Conservation (phyloP, 768 basidiomycete species). For the Macrolepiota fuliginosa region DNA sequence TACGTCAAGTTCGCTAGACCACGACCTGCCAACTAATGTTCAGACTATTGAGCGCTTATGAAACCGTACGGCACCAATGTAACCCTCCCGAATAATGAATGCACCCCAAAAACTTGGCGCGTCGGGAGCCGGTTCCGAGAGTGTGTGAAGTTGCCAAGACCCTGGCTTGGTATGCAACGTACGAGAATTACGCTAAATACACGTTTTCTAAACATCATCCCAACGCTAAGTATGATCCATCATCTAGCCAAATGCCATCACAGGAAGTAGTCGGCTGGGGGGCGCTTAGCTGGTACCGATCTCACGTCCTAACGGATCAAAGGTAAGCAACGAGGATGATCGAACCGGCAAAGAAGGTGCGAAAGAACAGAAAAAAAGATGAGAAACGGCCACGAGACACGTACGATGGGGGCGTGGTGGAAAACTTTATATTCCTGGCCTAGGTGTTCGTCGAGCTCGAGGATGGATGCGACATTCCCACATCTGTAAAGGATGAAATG, state of each 20-base stretch:
- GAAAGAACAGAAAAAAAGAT: conserved; percentile 5
- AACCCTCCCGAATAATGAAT: not conserved
- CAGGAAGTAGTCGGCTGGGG: conserved; percentile 86
- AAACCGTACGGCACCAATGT: not conserved
- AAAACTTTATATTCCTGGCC: conserved; percentile 97
- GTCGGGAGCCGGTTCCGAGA: conserved; percentile 1
- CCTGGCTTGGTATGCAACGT: not conserved
- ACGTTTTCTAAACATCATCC: not conserved
- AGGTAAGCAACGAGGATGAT: conserved; percentile 11
- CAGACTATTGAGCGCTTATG: not conserved
- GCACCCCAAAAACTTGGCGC: conserved; percentile 4
- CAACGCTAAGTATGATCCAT: not conserved
- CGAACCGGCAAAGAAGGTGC: too few relatives aligned
- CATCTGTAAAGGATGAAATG: conserved; percentile 50
- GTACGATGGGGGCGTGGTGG: conserved; percentile 80
- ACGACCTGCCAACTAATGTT: not conserved
- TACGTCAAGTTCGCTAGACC: not conserved
- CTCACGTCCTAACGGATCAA: conserved; percentile 59
- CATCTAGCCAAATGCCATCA: conserved; percentile 25
- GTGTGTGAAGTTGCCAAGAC: not conserved
- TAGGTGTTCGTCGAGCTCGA: conserved; percentile 91
- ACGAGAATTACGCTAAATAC: not conserved
- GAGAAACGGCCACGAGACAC: conserved; percentile 24
- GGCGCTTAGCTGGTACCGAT: conserved; percentile 79
- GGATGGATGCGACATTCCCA: conserved; percentile 93